These are phyloP conservation scores for Moricandia arvensis DNA, from an alignment of 345 rosid genomes.

Conservation along the genomic window DNA sequence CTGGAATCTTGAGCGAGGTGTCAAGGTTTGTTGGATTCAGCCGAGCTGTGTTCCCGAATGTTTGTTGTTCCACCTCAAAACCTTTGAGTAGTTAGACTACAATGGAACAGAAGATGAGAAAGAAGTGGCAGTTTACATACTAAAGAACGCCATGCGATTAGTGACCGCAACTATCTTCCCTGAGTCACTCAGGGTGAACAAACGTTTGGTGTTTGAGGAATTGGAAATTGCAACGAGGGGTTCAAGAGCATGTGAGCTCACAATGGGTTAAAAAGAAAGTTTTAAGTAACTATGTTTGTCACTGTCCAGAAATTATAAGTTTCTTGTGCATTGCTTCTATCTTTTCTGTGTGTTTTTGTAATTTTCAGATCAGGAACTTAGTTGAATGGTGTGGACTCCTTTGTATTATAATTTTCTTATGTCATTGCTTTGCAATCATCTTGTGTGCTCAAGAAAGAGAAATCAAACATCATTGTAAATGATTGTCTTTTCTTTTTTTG, in stretches of 20 bases:
- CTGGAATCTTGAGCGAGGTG: not conserved
- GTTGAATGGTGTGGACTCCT: no score
- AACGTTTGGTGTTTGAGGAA: not conserved
- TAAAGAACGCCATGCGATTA: not conserved
- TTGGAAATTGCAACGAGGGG: constrained; percentile 9
- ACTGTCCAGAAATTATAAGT: not conserved
- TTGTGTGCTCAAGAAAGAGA: no score
- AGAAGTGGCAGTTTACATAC: not conserved
- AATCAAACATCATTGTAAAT: no score
- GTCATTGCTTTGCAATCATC: no score
- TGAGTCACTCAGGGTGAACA: not conserved
- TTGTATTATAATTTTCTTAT: no score
- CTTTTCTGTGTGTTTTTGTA: no score
- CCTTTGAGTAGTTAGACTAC: constrained; percentile 10
- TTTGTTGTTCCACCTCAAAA: constrained; percentile 10
- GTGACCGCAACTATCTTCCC: not conserved
- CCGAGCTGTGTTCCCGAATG: constrained; percentile 10
- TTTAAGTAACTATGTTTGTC: not conserved
- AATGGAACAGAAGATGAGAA: not conserved
- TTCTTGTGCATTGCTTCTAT: no score
- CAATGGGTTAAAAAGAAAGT: not conserved
- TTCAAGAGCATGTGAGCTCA: constrained; percentile 15
- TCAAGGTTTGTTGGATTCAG: not conserved
- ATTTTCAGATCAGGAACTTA: no score
- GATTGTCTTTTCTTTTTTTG: no score